Conservation (phyloP, 1,284 basidiomycete species). For the Marasmius tenuissimus region DNA sequence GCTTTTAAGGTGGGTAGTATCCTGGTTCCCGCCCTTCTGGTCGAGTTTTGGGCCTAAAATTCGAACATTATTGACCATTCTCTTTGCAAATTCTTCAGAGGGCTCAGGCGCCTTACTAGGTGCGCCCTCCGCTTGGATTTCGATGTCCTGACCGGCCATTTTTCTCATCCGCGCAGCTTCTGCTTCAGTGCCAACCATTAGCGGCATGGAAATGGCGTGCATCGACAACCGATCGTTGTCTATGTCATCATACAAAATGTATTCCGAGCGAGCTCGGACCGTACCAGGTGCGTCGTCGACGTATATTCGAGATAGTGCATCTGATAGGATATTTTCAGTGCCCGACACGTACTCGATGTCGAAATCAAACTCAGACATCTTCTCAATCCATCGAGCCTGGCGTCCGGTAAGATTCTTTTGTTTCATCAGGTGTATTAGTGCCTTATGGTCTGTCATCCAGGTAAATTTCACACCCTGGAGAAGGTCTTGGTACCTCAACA, state of each 20-base stretch:
- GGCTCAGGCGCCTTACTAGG: background rate
- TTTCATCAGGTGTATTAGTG: no score
- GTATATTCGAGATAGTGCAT: background rate
- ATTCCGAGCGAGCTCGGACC: background rate
- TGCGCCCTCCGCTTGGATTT: no score
- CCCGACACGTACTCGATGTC: background rate
- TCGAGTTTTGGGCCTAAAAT: background rate
- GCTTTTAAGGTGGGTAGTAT: no score
- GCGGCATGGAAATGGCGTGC: background rate
- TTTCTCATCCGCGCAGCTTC: background rate
- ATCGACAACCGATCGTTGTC: background rate
- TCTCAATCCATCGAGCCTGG: no score
- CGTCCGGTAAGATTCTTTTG: no score
- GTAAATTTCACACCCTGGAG: no score
- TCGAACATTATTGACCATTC: background rate
- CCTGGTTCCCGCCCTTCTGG: background rate
- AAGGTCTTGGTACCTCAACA: constrained; percentile 7
- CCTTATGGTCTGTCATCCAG: no score
- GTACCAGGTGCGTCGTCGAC: background rate
- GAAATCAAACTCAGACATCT: background rate
- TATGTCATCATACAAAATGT: background rate
- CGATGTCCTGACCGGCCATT: background rate
- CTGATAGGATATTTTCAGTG: background rate
- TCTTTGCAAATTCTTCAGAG: background rate
- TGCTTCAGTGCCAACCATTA: background rate